Evolutionary conservation across 805 yeast genomes (phyloP).

Genomic region (Wickerhamomyces silvicola): DNA sequence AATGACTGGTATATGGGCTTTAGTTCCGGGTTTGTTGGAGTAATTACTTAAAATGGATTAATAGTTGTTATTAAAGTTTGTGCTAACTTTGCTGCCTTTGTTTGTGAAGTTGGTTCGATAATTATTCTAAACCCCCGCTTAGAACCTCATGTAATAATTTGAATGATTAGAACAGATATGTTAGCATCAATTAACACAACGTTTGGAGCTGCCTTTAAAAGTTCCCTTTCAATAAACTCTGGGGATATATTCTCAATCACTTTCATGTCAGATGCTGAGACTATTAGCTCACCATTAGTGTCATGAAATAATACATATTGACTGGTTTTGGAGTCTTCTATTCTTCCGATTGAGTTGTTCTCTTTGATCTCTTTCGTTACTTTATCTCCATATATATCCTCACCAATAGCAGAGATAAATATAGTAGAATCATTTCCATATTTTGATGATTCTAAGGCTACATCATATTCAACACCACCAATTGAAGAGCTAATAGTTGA

Average conservation of each 20-base stretch:
- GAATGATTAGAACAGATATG: conserved; percentile 38
- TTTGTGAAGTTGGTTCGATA: conserved; percentile 73
- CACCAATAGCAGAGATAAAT: conserved; percentile 55
- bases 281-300: conserved; percentile 50
- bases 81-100: conserved; percentile 42
- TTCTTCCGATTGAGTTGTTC: conserved; percentile 15
- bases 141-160: conserved; percentile 26
- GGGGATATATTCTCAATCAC: conserved; percentile 46
- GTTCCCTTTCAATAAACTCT: conserved; percentile 34
- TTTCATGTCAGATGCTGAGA: conserved; percentile 86
- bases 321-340: conserved; percentile 39
- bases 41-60: conserved; percentile 20
- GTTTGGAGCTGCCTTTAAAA: conserved; percentile 38
- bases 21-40: conserved; percentile 70
- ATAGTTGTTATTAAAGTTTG: conserved; percentile 2
- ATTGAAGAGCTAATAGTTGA: conserved; percentile 49
- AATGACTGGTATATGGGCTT: conserved; percentile 47
- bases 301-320: conserved; percentile 70
- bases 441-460: conserved; percentile 55
- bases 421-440: conserved; percentile 25
- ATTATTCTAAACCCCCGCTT: conserved; percentile 30
- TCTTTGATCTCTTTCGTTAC: conserved; percentile 30
- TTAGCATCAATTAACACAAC: conserved; percentile 65
- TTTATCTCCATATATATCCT: conserved; percentile 46
- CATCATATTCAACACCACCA: conserved; percentile 86